Percentiles rank a stretch among this genome's conserved stretches.
Conservation (phyloP, 495 filamentous ascomycete species). For the Bombardia bombarda region DNA sequence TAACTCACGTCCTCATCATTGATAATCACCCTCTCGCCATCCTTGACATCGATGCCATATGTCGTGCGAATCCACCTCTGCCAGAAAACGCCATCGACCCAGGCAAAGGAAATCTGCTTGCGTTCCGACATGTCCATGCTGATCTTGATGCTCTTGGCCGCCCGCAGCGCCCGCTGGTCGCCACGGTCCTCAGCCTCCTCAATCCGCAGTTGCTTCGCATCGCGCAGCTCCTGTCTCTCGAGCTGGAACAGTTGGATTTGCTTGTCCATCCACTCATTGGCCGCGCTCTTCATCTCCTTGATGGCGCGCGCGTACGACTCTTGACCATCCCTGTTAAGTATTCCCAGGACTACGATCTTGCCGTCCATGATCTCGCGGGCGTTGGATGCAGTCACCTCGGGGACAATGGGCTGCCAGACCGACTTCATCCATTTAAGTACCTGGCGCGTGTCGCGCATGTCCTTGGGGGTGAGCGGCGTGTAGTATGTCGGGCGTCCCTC, state of each 20-base stretch:
- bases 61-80: slow-evolving; percentile 91
- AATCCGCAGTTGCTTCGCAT: slow-evolving; percentile 88
- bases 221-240: slow-evolving; percentile 84
- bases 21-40: slow-evolving; percentile 88
- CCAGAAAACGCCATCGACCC: slow-evolving; percentile 97
- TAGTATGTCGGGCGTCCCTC: slow-evolving; percentile 88
- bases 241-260: slow-evolving; percentile 80
- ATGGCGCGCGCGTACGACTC: slow-evolving; percentile 72
- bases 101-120: slow-evolving; percentile 92
- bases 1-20: slow-evolving; percentile 91
- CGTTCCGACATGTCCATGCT: slow-evolving; percentile 78
- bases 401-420: slow-evolving; percentile 96
- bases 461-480: slow-evolving; percentile 68
- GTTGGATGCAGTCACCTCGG: slow-evolving; percentile 86
- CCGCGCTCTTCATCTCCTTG: slow-evolving; percentile 90
- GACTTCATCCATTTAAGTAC: slow-evolving; percentile 89
- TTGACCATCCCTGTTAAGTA: slow-evolving; percentile 69
- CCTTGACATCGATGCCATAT: slow-evolving; percentile 77
- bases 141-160: slow-evolving; percentile 88
- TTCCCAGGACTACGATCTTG: slow-evolving; percentile 84
- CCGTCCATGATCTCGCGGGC: slow-evolving; percentile 91
- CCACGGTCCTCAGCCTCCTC: slow-evolving; percentile 93
- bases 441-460: slow-evolving; percentile 79
- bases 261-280: slow-evolving; percentile 96
- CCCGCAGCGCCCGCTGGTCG: slow-evolving; percentile 76